Evolutionary conservation across 352 stramenopile genomes (phyloP), one percentile per base, ranked within the genome.

Genomic region (Phytophthora pini): DNA sequence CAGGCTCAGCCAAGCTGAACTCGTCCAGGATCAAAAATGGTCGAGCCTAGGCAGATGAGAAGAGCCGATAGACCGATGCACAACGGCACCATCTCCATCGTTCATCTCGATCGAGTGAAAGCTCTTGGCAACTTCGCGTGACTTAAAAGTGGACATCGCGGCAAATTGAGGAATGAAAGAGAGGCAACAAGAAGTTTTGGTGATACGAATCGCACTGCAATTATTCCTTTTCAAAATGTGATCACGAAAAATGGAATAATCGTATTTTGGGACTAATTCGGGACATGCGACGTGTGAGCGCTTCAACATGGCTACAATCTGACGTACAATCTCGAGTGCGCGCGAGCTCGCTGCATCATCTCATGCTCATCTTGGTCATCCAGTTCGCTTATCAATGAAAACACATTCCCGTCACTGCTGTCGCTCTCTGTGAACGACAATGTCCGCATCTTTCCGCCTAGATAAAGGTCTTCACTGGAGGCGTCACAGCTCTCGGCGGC

Each of bases 11-110:
- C 17, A 72, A 56, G 47, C 74, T 64, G 62, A 75, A 77, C 52
- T 85, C 74, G 41, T 82, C 71, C 22, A 85, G 70, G 45, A 82
- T 70, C 11, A 85, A 66, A 50, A 82, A 24, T 70, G 71, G 63
- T 81, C 77, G 11, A 82, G 41, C 10, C 55, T 74, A 45, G 43
- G 31, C 5, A 87, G 65, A 55, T 82, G 56, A 27, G 60, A 24
- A 1, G 65, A 77, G 17, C 79, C 78, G 24, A 88, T 59, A 2
- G 79, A 85, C 17, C 74, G 76, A 27, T 74, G 68, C 38, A 88
- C 72, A 8, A 45, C 56, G 1, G 81, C 81, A 13, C 79, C 79
- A 29, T 60, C 77, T n/a, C 75, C 76, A 44, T 88, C 79, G 34
- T 24, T 46, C 55, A 80, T 68, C 40, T 86, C 76, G 9, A 59